A percentile compares a stretch with the other conserved stretches of the same genome.
These are phyloP conservation scores for Aphanoascus verrucosus DNA, from an alignment of 2,329 filamentous ascomycete species.

Conservation along the genomic window DNA sequence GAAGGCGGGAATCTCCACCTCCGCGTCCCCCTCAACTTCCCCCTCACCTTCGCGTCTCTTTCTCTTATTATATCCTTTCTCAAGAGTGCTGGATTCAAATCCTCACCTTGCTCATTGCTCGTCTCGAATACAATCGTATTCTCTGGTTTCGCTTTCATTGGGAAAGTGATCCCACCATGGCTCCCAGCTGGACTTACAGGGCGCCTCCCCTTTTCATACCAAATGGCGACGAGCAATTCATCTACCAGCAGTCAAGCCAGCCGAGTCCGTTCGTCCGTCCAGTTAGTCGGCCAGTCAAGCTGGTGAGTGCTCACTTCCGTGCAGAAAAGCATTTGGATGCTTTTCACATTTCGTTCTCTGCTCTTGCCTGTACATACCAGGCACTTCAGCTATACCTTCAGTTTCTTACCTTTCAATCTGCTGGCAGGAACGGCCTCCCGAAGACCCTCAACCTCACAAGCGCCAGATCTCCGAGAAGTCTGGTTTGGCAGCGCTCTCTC, in stretches of 20 bases:
- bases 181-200: background rate
- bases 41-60: no score
- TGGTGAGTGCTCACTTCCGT: background rate
- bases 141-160: no score
- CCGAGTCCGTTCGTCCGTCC: background rate
- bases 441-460: background rate
- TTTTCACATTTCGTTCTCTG: background rate
- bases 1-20: no score
- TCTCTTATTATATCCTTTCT: no score
- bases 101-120: no score
- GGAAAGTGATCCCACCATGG: background rate
- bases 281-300: background rate
- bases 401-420: background rate
- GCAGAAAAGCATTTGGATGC: background rate
- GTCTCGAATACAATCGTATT: no score
- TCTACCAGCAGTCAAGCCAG: background rate
- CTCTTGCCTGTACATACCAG: background rate
- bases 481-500: background rate
- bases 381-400: background rate
- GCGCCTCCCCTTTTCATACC: background rate
- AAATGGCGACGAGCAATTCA: background rate
- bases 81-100: no score
- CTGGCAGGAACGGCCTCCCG: background rate
- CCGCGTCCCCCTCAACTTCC: no score
- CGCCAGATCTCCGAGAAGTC: background rate